Base-by-base conservation (phyloP, 2,329 filamentous ascomycete species). In the Curvularia eragrostidis region DNA sequence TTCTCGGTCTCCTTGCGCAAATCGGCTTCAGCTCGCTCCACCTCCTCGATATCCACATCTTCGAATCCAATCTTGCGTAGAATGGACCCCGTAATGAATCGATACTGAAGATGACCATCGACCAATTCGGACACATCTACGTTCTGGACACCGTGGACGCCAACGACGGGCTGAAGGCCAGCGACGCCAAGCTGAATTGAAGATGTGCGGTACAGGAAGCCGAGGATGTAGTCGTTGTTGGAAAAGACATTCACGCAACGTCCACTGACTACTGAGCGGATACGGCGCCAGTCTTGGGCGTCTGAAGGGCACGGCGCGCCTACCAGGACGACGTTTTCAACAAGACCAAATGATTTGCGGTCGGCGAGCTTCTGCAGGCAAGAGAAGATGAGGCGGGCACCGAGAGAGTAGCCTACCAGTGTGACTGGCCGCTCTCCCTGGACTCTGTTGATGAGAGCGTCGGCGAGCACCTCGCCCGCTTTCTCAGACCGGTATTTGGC, bases 211-310 rank as follows among this genome's bases (percentile, higher is more conserved):
- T 97, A 97, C 18, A 97, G 81, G 72, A 97, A 94, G 1, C 87
- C 93, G 1, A 97, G 86, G 30, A 97, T 87, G 69, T 91, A 91
- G 76, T 97, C 93, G 59, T 95, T 93, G 51, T 89, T 87, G 1
- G 91, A 94, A 77, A 89, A 97, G 8, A 94, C 91, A 67, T 97
- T 97, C 67, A 96, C 89, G 7, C 97, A 83, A 56, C 90, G 85
- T 2, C 93, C 93, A 1, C 89, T 86, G 0, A 96, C 92, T 0
- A 94, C 91, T 43, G 85, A 87, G 28, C 91, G 86, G 64, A 96
- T 86, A 36, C 86, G 82, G 43, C 88, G 84, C 93, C 93, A 97
- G 65, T 92, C 87, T 1, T 83, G 82, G 0, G 85, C 77, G 43
- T 89, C 85, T 0, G 89, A 91, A 0, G 93, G 91, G 0, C 89